Conservation (phyloP, 768 basidiomycete genomes). For the Psilocybe tampanensis region DNA sequence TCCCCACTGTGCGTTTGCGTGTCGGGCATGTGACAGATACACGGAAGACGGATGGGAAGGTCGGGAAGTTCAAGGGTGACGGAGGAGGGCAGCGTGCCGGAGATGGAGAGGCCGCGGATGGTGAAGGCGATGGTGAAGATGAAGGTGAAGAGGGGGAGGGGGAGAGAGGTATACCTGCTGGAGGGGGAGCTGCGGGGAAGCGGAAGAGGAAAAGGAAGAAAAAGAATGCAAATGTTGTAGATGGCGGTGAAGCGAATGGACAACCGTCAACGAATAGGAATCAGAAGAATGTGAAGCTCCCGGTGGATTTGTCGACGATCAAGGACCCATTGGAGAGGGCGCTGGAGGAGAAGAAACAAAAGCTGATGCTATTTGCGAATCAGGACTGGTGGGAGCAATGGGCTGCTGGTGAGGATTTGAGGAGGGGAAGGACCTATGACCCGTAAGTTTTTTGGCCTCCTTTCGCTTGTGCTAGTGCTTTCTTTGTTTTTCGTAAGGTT, state of each 20-base stretch:
- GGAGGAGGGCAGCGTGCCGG: slow-evolving; percentile 22
- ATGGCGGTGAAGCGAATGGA: background rate
- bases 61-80: slow-evolving; percentile 15
- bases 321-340: slow-evolving; percentile 20
- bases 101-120: slow-evolving; percentile 47
- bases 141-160: slow-evolving; percentile 34
- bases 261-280: background rate
- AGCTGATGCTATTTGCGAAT: slow-evolving; percentile 20
- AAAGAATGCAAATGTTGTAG: background rate
- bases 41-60: slow-evolving; percentile 49
- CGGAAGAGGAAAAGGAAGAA: slow-evolving; percentile 11
- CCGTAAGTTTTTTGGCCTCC: slow-evolving; percentile 38
- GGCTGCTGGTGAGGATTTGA: slow-evolving; percentile 59
- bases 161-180: slow-evolving; percentile 2
- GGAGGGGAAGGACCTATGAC: slow-evolving; percentile 46
- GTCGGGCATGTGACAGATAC: slow-evolving; percentile 56
- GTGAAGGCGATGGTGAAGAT: slow-evolving; percentile 45
- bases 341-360: slow-evolving; percentile 17
- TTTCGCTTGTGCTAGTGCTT: background rate
- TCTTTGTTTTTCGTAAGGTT: background rate
- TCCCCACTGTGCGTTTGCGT: slow-evolving; percentile 63
- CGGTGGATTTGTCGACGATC: slow-evolving; percentile 7
- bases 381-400: slow-evolving; percentile 71
- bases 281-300: background rate
- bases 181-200: background rate